Base-by-base conservation (phyloP, 768 basidiomycete genomes). In the Tephrocybe sp. region DNA sequence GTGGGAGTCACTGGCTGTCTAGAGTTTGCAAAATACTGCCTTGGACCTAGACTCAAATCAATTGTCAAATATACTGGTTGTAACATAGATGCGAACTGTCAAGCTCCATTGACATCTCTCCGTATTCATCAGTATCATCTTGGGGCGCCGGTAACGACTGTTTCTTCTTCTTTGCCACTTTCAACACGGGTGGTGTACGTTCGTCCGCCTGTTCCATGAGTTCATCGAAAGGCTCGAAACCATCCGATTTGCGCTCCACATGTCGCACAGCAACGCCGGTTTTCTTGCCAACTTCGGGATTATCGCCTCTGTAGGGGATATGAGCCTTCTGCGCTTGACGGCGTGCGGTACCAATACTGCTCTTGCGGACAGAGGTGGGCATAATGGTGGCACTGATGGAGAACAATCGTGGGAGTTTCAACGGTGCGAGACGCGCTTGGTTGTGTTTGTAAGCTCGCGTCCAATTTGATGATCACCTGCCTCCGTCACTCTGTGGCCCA, bases 211-310 rank as follows among this genome's bases (percentile, higher is more conserved):
- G 85, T 45, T 77, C 74, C 45, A 90, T 26, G 26, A 92, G 63
- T 60, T 89, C 78, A 49, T 86, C 87, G 64, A 91, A 91, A 0
- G 83, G 85, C 64, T 92, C 89, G 63, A 91, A 90, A 23, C 87
- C 89, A 65, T 90, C 89, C 20, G 87, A 87, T 62, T 80, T 82
- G 57, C 82, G 83, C 54, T 85, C 81, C 49, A 90, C 80, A 60
- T 80, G 78, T 34, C 70, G 76, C 14, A 90, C 82, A 0, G 80
- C 73, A 46, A 89, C 75, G 5, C 89, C 89, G 0, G 88, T 90
- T 63, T 83, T 87, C 76, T 87, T 89, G n/a, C 87, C 88, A 52
- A 84, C 86, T 43, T 79, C 79, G 7, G 81, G 79, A 58, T 89
- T 85, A 56, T 89, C 86, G 3, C 85, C 87, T 42, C 85, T 80